Evolutionary conservation across 192 early-diverging fungal species (phyloP), one percentile per base, ranked within the genome.

Genomic region (Mortierella claussenii): DNA sequence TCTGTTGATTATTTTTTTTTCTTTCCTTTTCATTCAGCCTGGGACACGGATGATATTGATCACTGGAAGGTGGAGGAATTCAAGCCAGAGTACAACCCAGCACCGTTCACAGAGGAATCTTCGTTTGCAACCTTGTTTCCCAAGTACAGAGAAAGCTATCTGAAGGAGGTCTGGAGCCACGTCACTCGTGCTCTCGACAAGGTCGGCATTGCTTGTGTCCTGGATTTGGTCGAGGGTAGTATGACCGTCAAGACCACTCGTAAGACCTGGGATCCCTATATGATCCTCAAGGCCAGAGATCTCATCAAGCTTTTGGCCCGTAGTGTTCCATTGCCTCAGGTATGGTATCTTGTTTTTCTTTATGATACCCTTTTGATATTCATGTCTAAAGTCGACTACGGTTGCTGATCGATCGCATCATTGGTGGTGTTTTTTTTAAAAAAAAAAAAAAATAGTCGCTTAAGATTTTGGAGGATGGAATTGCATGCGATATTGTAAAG

Each of bases 181-280:
- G 91, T 95, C 32, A 96, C 92, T 27, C 81, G 84, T 55, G 84
- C 89, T 1, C 82, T 99, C 5, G 94, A 96, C 12, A 89, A 88
- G 79, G 80, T 86, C 34, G 97, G 97, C 21, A 83, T 99, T 44
- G 84, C 84, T 2, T 96, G 95, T 85, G 87, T 92, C 23, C 85
- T 99, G 55, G 94, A 99, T 84, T 87, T 98, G 61, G 90, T 98
- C 15, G 97, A 99, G 65, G 97, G 97, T 69, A 91, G 88, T 71
- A 98, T 99, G 96, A 95, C 97, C 3, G 97, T 99, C 28, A 94
- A 92, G 73, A 99, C 97, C 4, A 98, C 97, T 0, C 88, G 94
- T 48, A 97, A 97, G 74, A 95, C 97, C 17, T 94, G 83, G 69
- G 97, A 99, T 76, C 96, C 97, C 11, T 98, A 96, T 83, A 83